A percentile compares a stretch with the other conserved stretches of the same genome.
Evolutionary conservation across 768 basidiomycete genomes (phyloP).

Genomic region (Lactarius psammicola): DNA sequence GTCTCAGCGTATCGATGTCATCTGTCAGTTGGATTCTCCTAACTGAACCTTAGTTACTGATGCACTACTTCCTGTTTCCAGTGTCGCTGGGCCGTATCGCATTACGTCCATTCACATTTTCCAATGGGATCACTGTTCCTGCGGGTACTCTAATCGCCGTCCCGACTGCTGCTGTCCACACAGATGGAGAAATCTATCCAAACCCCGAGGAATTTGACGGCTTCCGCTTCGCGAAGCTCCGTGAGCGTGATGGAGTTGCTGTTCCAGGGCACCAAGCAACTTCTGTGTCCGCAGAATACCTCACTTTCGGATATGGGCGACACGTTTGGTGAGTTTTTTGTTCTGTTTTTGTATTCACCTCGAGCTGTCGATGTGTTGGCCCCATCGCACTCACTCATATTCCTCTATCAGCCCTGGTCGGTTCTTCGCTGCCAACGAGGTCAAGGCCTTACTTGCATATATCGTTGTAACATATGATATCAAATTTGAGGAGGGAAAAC

Average conservation of each 20-base stretch:
- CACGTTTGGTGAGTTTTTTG: conserved; percentile 34
- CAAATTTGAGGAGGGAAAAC: conserved; percentile 28
- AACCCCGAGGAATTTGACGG: conserved; percentile 43
- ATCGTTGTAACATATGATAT: conserved; percentile 32
- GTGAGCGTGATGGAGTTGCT: conserved; percentile 28
- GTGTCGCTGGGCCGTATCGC: conserved; percentile 29
- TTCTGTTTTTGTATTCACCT: neutral
- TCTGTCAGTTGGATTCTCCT: conserved; percentile 5
- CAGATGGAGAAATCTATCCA: conserved; percentile 44
- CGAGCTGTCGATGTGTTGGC: neutral
- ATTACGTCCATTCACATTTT: conserved; percentile 34
- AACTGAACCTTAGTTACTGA: neutral
- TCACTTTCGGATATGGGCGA: conserved; percentile 35
- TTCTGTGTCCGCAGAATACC: conserved; percentile 33
- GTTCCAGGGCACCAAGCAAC: conserved; percentile 32
- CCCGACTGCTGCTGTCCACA: conserved; percentile 38
- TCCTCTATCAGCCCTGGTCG: neutral
- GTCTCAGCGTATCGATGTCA: conserved; percentile 20
- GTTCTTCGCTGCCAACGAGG: conserved; percentile 31
- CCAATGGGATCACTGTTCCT: conserved; percentile 42
- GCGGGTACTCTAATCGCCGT: conserved; percentile 40
- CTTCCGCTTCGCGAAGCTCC: conserved; percentile 41
- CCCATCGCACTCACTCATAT: neutral
- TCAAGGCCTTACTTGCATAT: conserved; percentile 32
- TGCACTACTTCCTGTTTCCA: conserved; percentile 1